Evolutionary conservation across 495 filamentous ascomycete genomes (phyloP).

Genomic region (Penicillium cosmopolitanum): DNA sequence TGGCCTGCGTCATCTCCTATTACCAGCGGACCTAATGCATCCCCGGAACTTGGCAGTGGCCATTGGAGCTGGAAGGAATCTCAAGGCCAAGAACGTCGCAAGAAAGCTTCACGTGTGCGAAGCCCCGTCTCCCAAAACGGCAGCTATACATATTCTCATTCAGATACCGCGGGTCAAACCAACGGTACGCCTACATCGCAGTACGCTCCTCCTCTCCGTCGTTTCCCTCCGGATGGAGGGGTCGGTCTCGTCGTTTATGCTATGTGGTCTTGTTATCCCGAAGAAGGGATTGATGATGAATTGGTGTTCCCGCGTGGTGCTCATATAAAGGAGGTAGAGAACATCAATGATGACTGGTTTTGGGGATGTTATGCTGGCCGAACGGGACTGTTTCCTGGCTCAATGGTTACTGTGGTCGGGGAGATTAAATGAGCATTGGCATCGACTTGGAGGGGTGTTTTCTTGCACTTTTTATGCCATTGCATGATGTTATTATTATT

Average conservation of each 20-base stretch:
- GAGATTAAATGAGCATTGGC: slow-evolving; percentile 34
- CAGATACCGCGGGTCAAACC: slow-evolving; percentile 18
- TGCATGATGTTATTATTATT: slow-evolving; percentile 19
- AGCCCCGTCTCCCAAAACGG: slow-evolving; percentile 13
- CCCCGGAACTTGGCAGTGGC: slow-evolving; percentile 35
- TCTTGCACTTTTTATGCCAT: slow-evolving; percentile 12
- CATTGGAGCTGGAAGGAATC: slow-evolving; percentile 56
- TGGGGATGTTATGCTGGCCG: slow-evolving; percentile 77
- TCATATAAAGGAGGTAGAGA: slow-evolving; percentile 76
- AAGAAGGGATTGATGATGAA: slow-evolving; percentile 66
- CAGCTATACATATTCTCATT: slow-evolving; percentile 13
- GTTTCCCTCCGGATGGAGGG: slow-evolving; percentile 74
- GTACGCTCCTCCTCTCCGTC: slow-evolving; percentile 24
- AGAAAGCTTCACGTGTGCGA: slow-evolving; percentile 50
- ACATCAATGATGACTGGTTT: slow-evolving; percentile 86
- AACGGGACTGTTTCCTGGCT: slow-evolving; percentile 74
- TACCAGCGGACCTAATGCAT: slow-evolving; percentile 18
- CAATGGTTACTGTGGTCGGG: slow-evolving; percentile 60
- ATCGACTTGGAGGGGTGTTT: neutral
- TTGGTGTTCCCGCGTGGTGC: slow-evolving; percentile 80
- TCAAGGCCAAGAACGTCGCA: slow-evolving; percentile 43
- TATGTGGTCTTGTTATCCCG: slow-evolving; percentile 74
- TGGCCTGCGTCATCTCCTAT: slow-evolving; percentile 25
- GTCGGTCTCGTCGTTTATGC: slow-evolving; percentile 64
- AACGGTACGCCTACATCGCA: slow-evolving; percentile 17